Evolutionary conservation across 768 basidiomycete genomes (phyloP).

Genomic region (Hydnum rufescens): DNA sequence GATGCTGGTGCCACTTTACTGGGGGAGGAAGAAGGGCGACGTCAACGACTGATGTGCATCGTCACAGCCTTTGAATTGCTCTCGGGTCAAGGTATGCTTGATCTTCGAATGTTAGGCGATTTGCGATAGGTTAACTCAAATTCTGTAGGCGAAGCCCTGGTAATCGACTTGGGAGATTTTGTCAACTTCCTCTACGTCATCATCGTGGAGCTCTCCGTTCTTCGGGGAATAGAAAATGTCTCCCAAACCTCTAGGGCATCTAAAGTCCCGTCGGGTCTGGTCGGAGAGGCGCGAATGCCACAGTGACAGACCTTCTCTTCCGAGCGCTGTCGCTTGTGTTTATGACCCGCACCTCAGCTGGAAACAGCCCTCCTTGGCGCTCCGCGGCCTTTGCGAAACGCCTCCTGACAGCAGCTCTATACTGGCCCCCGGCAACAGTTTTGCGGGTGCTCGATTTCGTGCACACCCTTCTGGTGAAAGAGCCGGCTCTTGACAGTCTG

Average conservation of each 20-base stretch:
- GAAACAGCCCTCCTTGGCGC: constrained; percentile 43
- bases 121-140: not conserved
- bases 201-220: constrained; percentile 52
- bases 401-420: constrained; percentile 57
- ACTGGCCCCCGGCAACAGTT: constrained; percentile 53
- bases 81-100: constrained; percentile 72
- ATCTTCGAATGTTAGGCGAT: too few species aligned
- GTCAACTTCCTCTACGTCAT: constrained; percentile 65
- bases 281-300: constrained; percentile 12
- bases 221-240: constrained; percentile 39
- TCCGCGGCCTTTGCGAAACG: constrained; percentile 88
- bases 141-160: constrained; percentile 78
- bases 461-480: constrained; percentile 45
- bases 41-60: constrained; percentile 60
- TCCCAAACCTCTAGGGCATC: constrained; percentile 7
- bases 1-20: constrained; percentile 14
- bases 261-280: constrained; percentile 6
- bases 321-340: constrained; percentile 66
- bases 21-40: constrained; percentile 22
- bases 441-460: constrained; percentile 60
- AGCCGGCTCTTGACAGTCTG: constrained; percentile 65
- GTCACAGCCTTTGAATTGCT: constrained; percentile 95
- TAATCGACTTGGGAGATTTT: constrained; percentile 86
- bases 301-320: constrained; percentile 45
- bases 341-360: constrained; percentile 41